phyloP scores from a whole-genome alignment of 345 rosid genomes.

The sweet orange (Citrus sinensis) region DNA sequence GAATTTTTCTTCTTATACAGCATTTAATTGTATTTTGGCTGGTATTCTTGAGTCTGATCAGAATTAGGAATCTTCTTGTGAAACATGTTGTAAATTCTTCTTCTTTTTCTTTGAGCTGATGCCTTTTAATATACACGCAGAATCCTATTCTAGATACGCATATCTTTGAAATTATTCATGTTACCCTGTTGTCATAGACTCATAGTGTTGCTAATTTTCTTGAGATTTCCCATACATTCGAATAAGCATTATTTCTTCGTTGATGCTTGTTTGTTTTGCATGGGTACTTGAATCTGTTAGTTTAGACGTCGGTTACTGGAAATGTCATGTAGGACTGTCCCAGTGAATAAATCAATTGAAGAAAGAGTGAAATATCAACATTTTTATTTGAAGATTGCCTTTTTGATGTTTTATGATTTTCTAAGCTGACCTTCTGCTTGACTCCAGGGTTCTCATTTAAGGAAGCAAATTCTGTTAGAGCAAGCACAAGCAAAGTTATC shows the following conservation, averaged over 20 bases:
- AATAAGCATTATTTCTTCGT: background rate
- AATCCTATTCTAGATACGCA: background rate
- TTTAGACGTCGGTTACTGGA: background rate
- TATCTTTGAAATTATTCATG: background rate
- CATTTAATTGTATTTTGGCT: background rate
- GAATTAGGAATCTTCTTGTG: background rate
- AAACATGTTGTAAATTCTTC: background rate
- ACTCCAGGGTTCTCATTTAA: constrained; percentile 66
- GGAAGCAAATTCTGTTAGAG: constrained; percentile 67
- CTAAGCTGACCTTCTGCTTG: constrained; percentile 17
- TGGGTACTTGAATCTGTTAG: background rate
- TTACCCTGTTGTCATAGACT: background rate
- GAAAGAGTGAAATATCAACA: background rate
- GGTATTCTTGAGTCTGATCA: background rate
- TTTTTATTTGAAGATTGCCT: constrained; percentile 6
- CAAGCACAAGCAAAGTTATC: constrained; percentile 73
- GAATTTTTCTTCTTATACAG: background rate
- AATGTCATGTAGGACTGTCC: background rate
- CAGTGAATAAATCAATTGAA: background rate
- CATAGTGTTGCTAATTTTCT: background rate
- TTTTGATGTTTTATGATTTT: constrained; percentile 15
- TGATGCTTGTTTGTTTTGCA: background rate
- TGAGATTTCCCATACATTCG: background rate
- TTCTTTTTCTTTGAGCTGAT: background rate
- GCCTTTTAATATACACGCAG: background rate